A percentile compares a stretch with the other conserved stretches of the same genome.
Evolutionary conservation across 2,329 filamentous ascomycete species (phyloP).

Genomic region (Penicillium sp.): DNA sequence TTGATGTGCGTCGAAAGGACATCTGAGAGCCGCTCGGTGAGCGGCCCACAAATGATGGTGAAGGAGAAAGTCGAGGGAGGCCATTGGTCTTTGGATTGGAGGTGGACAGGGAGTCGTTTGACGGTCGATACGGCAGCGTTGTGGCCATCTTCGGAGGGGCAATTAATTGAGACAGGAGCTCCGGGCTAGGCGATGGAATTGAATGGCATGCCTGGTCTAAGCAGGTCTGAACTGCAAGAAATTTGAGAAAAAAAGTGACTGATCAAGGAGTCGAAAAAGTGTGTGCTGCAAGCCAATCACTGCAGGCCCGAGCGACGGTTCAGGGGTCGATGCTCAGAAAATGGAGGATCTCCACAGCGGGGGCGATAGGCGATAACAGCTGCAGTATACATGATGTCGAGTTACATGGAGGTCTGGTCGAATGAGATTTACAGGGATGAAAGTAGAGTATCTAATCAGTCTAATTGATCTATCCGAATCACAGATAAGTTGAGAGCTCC

Average conservation of each 20-base stretch:
- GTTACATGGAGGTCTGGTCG: not conserved
- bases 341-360: slow-evolving; percentile 30
- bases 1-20: slow-evolving; percentile 40
- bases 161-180: slow-evolving; percentile 15
- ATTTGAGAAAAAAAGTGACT: not conserved
- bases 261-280: not conserved
- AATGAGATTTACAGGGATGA: not conserved
- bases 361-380: slow-evolving; percentile 25
- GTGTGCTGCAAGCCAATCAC: slow-evolving; percentile 12
- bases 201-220: slow-evolving; percentile 15
- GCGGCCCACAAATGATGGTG: slow-evolving; percentile 56
- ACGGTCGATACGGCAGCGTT: slow-evolving; percentile 41
- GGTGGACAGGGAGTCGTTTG: slow-evolving; percentile 53
- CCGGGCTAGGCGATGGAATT: slow-evolving; percentile 15
- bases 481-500: not conserved
- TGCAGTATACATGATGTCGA: not conserved
- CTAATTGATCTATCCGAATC: too few relatives aligned
- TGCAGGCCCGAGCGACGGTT: slow-evolving; percentile 15
- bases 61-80: slow-evolving; percentile 60
- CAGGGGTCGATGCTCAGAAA: slow-evolving; percentile 26
- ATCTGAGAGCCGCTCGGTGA: slow-evolving; percentile 49
- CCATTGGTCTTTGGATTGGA: slow-evolving; percentile 52
- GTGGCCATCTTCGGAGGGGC: slow-evolving; percentile 34
- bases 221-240: not conserved
- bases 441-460: not conserved